Base-by-base conservation (phyloP, 1,284 basidiomycete genomes). In the Cerrena zonata region DNA sequence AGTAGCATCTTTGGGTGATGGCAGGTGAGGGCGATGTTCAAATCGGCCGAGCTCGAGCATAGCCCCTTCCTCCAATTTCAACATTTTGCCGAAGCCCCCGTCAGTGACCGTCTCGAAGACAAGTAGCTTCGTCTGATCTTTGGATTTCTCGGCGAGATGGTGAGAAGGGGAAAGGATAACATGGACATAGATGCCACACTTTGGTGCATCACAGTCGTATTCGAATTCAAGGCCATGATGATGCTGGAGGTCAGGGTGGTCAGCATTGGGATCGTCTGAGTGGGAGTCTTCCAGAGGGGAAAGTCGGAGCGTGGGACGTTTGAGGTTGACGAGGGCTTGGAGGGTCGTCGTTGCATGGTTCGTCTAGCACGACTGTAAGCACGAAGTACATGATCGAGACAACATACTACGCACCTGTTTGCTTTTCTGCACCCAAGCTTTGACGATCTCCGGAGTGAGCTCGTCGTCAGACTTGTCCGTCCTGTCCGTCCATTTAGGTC, bases 251-350 rank as follows among this genome's bases (percentile, higher is more conserved):
- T 80, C 75, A 10, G 59, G 62, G 50, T 74, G 66, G 45, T 37
- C 18, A 11, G 34, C 34, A 26, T 69, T 67, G 49, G 65, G 61
- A 53, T 73, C 73, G 43, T 76, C 72, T 4, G 68, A 66, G 0
- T 76, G 67, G 19, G 78, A 72, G 18, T 71, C 61, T 10, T 75
- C 70, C 43, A 83, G 75, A n/a, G 82, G 90, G 30, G 78, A 88
- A 41, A 82, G 79, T 42, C 78, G 85, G 49, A 84, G 74, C 1
- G 89, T 84, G 0, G 91, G 92, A 5, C 91, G 81, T 65, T 94
- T 94, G 60, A 94, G 80, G 62, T 94, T 94, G 55, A 94, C 91
- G 26, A 93, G 77, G 0, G 91, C 91, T 70, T 94, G 91, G 0
- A 94, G 74, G 1, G 91, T 94, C 0, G 91, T 94, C 0, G 91